Percentiles rank a stretch among this genome's conserved stretches.
Conservation (phyloP, 176 grass and related monocot species). For the Ensete glaucum region DNA sequence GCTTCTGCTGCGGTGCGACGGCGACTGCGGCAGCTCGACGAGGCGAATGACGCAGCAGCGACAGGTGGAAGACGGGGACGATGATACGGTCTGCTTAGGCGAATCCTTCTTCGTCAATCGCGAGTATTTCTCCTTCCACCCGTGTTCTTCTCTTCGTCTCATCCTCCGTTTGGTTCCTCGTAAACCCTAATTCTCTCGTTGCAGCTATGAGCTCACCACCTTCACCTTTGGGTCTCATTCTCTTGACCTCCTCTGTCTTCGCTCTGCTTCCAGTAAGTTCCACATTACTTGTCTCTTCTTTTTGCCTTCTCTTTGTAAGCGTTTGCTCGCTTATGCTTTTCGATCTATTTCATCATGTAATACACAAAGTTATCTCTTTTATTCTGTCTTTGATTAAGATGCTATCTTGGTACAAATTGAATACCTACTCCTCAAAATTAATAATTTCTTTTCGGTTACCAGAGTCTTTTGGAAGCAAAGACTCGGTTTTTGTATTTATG, state of each 20-base stretch:
- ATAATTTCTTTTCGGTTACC: no score
- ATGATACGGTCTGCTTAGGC: constrained; percentile 49
- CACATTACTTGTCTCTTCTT: constrained; percentile 10
- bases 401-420: neutral
- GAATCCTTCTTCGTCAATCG: constrained; percentile 74
- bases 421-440: no score
- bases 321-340: no score
- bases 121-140: constrained; percentile 28
- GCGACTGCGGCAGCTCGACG: neutral
- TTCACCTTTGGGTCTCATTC: constrained; percentile 79
- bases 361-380: no score
- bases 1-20: no score
- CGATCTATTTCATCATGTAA: no score
- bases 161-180: neutral
- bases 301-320: neutral
- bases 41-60: neutral
- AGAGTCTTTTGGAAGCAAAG: no score
- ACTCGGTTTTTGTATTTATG: no score
- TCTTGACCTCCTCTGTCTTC: constrained; percentile 62
- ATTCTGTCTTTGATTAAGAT: neutral
- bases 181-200: neutral
- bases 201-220: constrained; percentile 72
- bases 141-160: neutral
- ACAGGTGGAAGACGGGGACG: constrained; percentile 33
- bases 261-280: constrained; percentile 67